Percentiles rank a stretch among this genome's conserved stretches.
phyloP scores from a whole-genome alignment of 2,329 filamentous ascomycete genomes.

The Trichoderma afroharzianum region DNA sequence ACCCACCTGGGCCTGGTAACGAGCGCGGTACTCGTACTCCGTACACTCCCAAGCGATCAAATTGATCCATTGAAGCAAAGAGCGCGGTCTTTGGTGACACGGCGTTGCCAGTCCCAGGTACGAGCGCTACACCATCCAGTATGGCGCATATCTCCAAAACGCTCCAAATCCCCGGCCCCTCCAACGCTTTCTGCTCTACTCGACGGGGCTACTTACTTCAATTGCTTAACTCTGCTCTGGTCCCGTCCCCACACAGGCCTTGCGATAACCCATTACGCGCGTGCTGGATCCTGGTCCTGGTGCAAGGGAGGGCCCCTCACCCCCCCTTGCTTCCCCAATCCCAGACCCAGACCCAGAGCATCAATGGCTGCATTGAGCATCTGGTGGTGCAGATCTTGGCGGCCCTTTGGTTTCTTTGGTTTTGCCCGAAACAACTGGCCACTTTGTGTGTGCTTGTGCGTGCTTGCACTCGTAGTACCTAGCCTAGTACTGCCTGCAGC shows the following conservation, averaged over 20 bases:
- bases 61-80: neutral
- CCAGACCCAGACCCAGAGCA: neutral
- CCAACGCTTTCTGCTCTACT: neutral
- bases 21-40: neutral
- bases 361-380: neutral
- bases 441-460: neutral
- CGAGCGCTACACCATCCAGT: slow-evolving; percentile 9
- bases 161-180: neutral
- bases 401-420: neutral
- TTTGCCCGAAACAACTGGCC: neutral
- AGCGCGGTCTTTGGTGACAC: neutral
- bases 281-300: slow-evolving; percentile 2
- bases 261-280: slow-evolving; percentile 11
- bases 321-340: slow-evolving; percentile 10
- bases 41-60: neutral
- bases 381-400: slow-evolving; percentile 10
- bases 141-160: slow-evolving; percentile 1
- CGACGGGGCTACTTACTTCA: neutral
- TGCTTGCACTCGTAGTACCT: neutral
- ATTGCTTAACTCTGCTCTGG: neutral
- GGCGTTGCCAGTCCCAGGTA: neutral
- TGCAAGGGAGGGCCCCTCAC: neutral
- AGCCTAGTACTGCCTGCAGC: neutral
- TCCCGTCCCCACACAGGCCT: neutral
- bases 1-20: neutral